Percentiles rank a stretch among this genome's conserved stretches.
Evolutionary conservation across 805 yeast genomes (phyloP).

Genomic region (Metschnikowia aberdeeniae): DNA sequence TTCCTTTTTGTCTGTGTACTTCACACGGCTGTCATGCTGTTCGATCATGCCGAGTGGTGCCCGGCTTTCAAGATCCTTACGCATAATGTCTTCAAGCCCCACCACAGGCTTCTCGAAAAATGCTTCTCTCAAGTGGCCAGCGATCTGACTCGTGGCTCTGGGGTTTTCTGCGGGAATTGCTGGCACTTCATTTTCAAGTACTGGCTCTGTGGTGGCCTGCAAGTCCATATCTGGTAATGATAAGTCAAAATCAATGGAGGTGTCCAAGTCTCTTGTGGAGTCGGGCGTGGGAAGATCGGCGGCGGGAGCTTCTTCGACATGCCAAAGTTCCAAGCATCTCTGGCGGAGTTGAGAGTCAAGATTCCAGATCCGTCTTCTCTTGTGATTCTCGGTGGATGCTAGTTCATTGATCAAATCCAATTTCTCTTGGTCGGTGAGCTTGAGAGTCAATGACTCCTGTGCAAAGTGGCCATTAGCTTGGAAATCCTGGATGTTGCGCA

Average conservation of each 20-base stretch:
- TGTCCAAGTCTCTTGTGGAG: slow-evolving; percentile 12
- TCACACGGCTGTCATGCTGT: slow-evolving; percentile 12
- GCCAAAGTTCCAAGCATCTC: slow-evolving; percentile 26
- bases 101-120: slow-evolving; percentile 23
- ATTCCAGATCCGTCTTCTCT: slow-evolving; percentile 29
- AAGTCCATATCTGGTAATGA: slow-evolving; percentile 25
- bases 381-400: slow-evolving; percentile 24
- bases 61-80: slow-evolving; percentile 23
- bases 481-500: slow-evolving; percentile 27
- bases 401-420: slow-evolving; percentile 32
- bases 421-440: slow-evolving; percentile 30
- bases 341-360: slow-evolving; percentile 29
- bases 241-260: slow-evolving; percentile 24
- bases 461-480: slow-evolving; percentile 19
- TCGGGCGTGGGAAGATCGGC: slow-evolving; percentile 3
- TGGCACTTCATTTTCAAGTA: slow-evolving; percentile 16
- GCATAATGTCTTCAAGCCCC: slow-evolving; percentile 38
- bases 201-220: slow-evolving; percentile 11
- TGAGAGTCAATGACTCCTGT: slow-evolving; percentile 22
- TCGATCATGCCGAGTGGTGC: slow-evolving; percentile 22
- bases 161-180: slow-evolving; percentile 29
- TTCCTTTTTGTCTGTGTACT: slow-evolving; percentile 45
- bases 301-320: slow-evolving; percentile 18
- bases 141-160: slow-evolving; percentile 52
- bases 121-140: slow-evolving; percentile 38